phyloP scores from a whole-genome alignment of 2,329 filamentous ascomycete genomes.

The Fusarium sterilihyphosum region DNA sequence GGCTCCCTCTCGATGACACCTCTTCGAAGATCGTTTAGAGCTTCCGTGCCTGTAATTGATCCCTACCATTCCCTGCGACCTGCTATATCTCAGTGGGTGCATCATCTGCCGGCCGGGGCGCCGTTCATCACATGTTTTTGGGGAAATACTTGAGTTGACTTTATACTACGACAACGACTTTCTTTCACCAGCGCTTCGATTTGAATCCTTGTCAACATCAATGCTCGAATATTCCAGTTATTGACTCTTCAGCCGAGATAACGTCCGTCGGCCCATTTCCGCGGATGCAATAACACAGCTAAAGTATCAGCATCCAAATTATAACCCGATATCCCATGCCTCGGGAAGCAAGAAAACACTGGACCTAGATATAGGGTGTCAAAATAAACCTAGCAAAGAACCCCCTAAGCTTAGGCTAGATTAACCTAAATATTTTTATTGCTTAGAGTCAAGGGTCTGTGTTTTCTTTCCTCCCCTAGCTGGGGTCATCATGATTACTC shows the following conservation, averaged over 20 bases:
- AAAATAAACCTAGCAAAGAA: no score
- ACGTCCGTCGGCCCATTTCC: not conserved
- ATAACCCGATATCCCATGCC: not conserved
- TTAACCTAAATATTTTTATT: no score
- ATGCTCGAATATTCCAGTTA: not conserved
- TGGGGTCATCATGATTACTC: slow-evolving; percentile 28
- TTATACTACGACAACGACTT: not conserved
- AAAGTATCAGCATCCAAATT: not conserved
- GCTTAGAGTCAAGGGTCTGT: no score
- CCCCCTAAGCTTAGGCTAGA: no score
- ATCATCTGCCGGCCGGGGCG: not conserved
- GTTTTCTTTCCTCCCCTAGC: slow-evolving; percentile 1
- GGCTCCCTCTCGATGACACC: not conserved
- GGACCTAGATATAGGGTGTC: no score
- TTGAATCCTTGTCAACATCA: not conserved
- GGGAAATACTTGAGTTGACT: not conserved
- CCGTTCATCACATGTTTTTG: not conserved
- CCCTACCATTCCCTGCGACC: not conserved
- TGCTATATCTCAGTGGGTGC: not conserved
- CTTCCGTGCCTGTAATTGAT: not conserved
- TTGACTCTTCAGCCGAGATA: not conserved
- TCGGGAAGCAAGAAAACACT: no score
- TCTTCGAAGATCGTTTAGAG: not conserved
- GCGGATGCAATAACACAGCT: not conserved
- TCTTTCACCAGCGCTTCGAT: not conserved